A percentile compares a stretch with the other conserved stretches of the same genome.
These are phyloP conservation scores for Bryoglossum gracile DNA, from an alignment of 495 filamentous ascomycete species.

Conservation along the genomic window DNA sequence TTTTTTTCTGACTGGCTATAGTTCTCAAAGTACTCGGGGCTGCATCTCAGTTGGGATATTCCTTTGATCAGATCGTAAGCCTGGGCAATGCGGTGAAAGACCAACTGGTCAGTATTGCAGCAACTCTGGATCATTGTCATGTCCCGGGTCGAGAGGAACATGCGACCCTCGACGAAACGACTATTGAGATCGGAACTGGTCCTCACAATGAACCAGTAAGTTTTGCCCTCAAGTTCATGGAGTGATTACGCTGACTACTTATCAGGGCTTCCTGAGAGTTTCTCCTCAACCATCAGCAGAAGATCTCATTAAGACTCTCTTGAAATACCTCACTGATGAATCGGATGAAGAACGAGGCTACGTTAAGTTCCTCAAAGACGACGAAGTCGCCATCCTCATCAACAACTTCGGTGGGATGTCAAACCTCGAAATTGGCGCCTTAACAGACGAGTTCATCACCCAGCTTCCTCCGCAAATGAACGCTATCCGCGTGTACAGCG, in stretches of 20 bases:
- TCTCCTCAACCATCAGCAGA: conserved; percentile 43
- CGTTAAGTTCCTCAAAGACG: conserved; percentile 34
- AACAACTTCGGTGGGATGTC: conserved; percentile 58
- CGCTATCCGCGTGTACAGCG: not conserved
- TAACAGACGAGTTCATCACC: not conserved
- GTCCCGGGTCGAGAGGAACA: too few relatives aligned
- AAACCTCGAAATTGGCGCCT: conserved; percentile 40
- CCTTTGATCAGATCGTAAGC: conserved; percentile 48
- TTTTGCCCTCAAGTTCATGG: not conserved
- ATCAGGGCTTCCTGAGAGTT: conserved; percentile 39
- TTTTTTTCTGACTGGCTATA: too few relatives aligned
- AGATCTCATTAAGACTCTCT: conserved; percentile 43
- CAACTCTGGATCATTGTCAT: conserved; percentile 56
- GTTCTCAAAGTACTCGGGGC: conserved; percentile 19
- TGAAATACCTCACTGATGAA: conserved; percentile 47
- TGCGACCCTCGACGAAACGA: too few relatives aligned
- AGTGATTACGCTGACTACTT: not conserved
- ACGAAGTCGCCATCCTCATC: conserved; percentile 39
- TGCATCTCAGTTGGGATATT: conserved; percentile 24
- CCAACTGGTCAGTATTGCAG: conserved; percentile 52
- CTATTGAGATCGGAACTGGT: conserved; percentile 51
- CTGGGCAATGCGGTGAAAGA: conserved; percentile 46
- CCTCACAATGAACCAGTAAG: conserved; percentile 51
- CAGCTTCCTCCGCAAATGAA: not conserved
- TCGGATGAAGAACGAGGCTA: conserved; percentile 47